Evolutionary conservation across 371 early-diverging fungal genomes (phyloP).

Genomic region (Saksenaea vasiformis): DNA sequence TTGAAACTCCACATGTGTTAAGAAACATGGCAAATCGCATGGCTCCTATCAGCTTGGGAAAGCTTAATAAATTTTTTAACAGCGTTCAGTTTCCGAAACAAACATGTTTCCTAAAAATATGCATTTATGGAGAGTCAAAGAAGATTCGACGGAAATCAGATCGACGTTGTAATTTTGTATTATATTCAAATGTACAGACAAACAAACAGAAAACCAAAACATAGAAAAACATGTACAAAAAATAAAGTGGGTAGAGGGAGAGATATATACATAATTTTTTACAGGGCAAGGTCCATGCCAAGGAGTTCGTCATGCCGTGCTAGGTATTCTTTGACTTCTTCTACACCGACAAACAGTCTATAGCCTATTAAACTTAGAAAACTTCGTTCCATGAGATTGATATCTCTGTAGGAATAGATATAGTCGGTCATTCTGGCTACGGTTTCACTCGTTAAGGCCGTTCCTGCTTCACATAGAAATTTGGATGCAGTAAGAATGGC

Average conservation of each 20-base stretch:
- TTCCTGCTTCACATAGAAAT: constrained; percentile 47
- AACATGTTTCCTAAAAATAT: too few relatives aligned
- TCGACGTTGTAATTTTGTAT: too few relatives aligned
- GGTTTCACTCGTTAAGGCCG: constrained; percentile 40
- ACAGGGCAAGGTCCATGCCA: constrained; percentile 8
- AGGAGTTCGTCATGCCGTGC: constrained; percentile 10
- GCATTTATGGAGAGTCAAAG: too few relatives aligned
- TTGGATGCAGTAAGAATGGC: constrained; percentile 60
- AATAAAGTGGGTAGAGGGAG: not conserved
- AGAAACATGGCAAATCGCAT: too few relatives aligned
- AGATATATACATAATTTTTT: not conserved
- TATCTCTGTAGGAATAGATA: constrained; percentile 50
- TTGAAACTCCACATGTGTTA: too few relatives aligned
- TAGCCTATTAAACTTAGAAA: constrained; percentile 16
- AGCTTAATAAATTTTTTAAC: too few relatives aligned
- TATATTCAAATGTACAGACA: too few relatives aligned
- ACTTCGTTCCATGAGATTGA: constrained; percentile 28
- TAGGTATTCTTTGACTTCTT: constrained; percentile 14
- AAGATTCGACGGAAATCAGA: too few relatives aligned
- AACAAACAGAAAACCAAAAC: too few relatives aligned
- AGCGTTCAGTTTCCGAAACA: too few relatives aligned
- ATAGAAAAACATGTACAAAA: not conserved
- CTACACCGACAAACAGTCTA: constrained; percentile 9
- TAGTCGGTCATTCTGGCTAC: constrained; percentile 54
- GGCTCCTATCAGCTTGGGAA: too few relatives aligned